Base-by-base conservation (phyloP, 148 eudicot genomes). In the Fagopyrum esculentum region DNA sequence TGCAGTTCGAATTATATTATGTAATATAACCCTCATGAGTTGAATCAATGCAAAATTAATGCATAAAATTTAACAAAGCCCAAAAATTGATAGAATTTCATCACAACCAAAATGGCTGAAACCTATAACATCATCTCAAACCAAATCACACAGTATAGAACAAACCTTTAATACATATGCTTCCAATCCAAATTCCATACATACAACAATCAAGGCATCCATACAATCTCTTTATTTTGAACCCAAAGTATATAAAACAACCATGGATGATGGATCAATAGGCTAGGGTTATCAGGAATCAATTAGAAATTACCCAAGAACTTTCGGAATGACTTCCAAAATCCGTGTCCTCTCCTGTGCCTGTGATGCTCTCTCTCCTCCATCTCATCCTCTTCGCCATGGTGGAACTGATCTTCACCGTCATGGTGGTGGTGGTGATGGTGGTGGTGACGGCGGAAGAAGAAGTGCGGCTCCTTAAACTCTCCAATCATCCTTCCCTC, bases 391-490 rank as follows among this genome's bases (percentile, higher is more conserved):
- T 43, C 46, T 4, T 40, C 69, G 45, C 69, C 69, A 16, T 61
- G 69, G 69, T 30, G 45, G 69, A 30, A 63, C 13, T 1, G 13
- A 9, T 26, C 66, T 7, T 63, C 71, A 40, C 13, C 71, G 46
- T 40, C 46, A 13, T 43, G 46, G 47, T 66, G 71, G 47, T 13
- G 71, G 45, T 64, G 70, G 70, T 40, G 71, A 9, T 40, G 71
- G 70, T 64, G 70, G 70, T 15, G 70, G 5, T 66, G 71, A 15
- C 9, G 47, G 47, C 47, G 46, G 71, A 66, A 66, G 71, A 66
- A 66, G 47, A 66, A 66, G 71, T 66, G 46, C 9, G 71, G 71
- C 71, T 66, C 17, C 47, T 66, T 66, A 46, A 66, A 66, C 71
- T 66, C 71, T n/a, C 71, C 47, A 46, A 66, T 35, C 71, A 43